These are phyloP conservation scores for Mesembryanthemum crystallinum DNA, from an alignment of 148 eudicot species.

Conservation along the genomic window DNA sequence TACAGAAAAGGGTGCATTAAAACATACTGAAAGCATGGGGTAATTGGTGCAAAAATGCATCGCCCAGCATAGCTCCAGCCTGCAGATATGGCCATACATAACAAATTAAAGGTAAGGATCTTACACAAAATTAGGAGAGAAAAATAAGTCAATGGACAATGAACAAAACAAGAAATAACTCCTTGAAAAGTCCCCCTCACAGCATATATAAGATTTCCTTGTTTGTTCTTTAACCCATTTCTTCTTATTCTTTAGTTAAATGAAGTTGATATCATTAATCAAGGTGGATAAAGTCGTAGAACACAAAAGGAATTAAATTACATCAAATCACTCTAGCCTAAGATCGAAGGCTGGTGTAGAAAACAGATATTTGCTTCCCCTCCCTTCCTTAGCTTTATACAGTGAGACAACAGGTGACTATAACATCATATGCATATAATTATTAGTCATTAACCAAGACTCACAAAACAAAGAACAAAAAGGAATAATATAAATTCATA, in stretches of 20 bases:
- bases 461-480: slow-evolving; percentile 2
- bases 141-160: background rate
- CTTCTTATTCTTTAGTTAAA: background rate
- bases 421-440: background rate
- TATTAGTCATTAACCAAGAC: background rate
- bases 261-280: background rate
- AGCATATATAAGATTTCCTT: background rate
- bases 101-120: slow-evolving; percentile 6
- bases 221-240: background rate
- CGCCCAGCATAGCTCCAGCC: slow-evolving; percentile 99
- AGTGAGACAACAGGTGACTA: background rate
- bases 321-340: background rate
- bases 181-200: background rate
- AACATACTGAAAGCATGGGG: slow-evolving; percentile 74
- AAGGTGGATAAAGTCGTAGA: background rate
- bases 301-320: background rate
- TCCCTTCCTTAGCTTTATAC: background rate
- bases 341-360: background rate
- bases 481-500: background rate
- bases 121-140: no score
- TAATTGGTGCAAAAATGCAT: slow-evolving; percentile 95
- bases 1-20: background rate
- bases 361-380: background rate
- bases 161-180: background rate
- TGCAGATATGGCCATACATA: slow-evolving; percentile 30